Percentiles rank a stretch among this genome's conserved stretches.
Evolutionary conservation across 1,139 yeast genomes (phyloP).

Genomic region (Saccharomyces hybrid): DNA sequence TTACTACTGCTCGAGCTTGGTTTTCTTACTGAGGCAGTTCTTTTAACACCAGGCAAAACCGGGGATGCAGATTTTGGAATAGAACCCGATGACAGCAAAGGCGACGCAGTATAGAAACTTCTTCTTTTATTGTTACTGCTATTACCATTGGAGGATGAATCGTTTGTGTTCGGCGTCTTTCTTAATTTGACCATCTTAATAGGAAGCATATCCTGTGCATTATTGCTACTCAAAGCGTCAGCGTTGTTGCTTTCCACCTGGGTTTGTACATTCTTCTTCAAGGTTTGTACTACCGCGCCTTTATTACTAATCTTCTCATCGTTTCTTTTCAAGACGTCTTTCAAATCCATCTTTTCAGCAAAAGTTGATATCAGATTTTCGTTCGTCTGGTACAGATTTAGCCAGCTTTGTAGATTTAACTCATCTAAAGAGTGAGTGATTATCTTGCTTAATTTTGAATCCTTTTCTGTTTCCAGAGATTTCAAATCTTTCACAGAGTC

Average conservation of each 20-base stretch:
- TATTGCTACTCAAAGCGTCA: not conserved
- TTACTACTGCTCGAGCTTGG: slow-evolving; percentile 5
- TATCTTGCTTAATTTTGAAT: slow-evolving; percentile 1
- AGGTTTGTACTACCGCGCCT: slow-evolving; percentile 6
- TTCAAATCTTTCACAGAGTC: not conserved
- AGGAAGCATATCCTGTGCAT: slow-evolving; percentile 2
- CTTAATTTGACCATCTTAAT: slow-evolving; percentile 12
- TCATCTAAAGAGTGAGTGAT: slow-evolving; percentile 5
- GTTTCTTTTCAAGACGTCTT: not conserved
- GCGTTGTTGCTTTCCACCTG: slow-evolving; percentile 1
- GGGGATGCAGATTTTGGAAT: slow-evolving; percentile 13
- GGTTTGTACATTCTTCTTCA: slow-evolving; percentile 3
- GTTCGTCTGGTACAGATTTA: slow-evolving; percentile 15
- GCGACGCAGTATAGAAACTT: slow-evolving; percentile 22
- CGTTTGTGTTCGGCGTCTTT: slow-evolving; percentile 1
- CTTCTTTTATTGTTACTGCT: slow-evolving; percentile 17
- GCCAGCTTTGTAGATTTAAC: slow-evolving; percentile 16
- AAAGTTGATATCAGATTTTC: slow-evolving; percentile 14
- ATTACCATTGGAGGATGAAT: slow-evolving; percentile 3
- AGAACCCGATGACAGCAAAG: slow-evolving; percentile 7
- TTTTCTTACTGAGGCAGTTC: slow-evolving; percentile 22
- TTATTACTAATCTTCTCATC: slow-evolving; percentile 7
- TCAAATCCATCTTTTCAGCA: slow-evolving; percentile 16
- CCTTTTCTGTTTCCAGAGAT: not conserved
- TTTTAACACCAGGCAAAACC: slow-evolving; percentile 26